phyloP scores from a whole-genome alignment of 306 rosid genomes.

The Ziziphus jujuba region DNA sequence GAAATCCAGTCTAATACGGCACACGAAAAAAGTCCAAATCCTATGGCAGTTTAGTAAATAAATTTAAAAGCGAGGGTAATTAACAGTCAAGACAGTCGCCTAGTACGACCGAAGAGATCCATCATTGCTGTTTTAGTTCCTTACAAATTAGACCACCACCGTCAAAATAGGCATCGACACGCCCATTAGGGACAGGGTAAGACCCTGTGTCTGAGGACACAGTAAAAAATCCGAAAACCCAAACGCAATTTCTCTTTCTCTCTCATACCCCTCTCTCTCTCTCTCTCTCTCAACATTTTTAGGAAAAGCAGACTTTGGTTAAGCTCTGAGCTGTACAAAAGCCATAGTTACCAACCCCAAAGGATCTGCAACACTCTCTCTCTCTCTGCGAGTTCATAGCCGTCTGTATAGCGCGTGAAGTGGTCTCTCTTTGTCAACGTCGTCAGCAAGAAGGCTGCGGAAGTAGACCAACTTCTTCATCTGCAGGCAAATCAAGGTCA shows the following conservation, averaged over 20 bases:
- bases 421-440: slow-evolving; percentile 36
- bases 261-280: background rate
- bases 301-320: slow-evolving; percentile 32
- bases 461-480: slow-evolving; percentile 27
- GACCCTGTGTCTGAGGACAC: slow-evolving; percentile 30
- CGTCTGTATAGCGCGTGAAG: slow-evolving; percentile 6
- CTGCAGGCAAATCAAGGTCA: slow-evolving; percentile 46
- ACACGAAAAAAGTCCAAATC: background rate
- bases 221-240: slow-evolving; percentile 22
- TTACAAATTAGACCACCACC: slow-evolving; percentile 26
- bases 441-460: slow-evolving; percentile 42
- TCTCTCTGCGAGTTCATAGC: slow-evolving; percentile 2
- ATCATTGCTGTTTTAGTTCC: background rate
- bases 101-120: slow-evolving; percentile 37
- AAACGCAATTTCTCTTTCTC: slow-evolving; percentile 5
- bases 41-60: slow-evolving; percentile 13
- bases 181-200: slow-evolving; percentile 23
- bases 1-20: no score
- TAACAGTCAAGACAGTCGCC: slow-evolving; percentile 29
- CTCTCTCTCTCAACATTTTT: slow-evolving; percentile 10
- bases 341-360: slow-evolving; percentile 40
- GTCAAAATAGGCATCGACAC: slow-evolving; percentile 10
- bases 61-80: slow-evolving; percentile 1
- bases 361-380: slow-evolving; percentile 41
- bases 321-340: slow-evolving; percentile 52